These are phyloP conservation scores for Blumeriella jaapii DNA, from an alignment of 2,329 filamentous ascomycete species.

Conservation along the genomic window DNA sequence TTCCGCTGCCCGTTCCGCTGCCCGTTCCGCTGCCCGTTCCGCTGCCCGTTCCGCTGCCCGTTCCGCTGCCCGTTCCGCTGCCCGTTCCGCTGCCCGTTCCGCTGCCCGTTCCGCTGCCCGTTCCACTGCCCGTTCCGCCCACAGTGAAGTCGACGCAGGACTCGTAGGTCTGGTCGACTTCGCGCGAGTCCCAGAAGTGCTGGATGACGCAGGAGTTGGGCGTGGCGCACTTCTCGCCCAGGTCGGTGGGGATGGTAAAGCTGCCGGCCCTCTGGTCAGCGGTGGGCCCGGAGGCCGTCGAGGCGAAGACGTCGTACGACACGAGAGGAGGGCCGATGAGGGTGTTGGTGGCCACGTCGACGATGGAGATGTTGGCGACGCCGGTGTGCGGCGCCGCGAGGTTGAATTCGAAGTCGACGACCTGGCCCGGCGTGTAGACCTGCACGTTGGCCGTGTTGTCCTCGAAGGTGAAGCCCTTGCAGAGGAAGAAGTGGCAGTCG, in stretches of 20 bases:
- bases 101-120: too few species aligned
- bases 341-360: constrained; percentile 36
- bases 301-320: constrained; percentile 39
- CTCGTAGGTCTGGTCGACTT: constrained; percentile 44
- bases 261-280: constrained; percentile 37
- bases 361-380: constrained; percentile 41
- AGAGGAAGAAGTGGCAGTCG: constrained; percentile 34
- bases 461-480: constrained; percentile 35
- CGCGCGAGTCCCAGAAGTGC: constrained; percentile 40
- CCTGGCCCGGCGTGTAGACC: constrained; percentile 33
- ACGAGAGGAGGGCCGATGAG: constrained; percentile 38
- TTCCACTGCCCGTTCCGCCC: constrained; percentile 8
- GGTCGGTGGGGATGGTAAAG: constrained; percentile 40
- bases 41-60: too few species aligned
- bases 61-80: too few species aligned
- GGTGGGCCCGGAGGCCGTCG: constrained; percentile 31
- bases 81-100: too few species aligned
- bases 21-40: too few species aligned
- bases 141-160: constrained; percentile 40
- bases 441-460: constrained; percentile 35
- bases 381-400: constrained; percentile 41
- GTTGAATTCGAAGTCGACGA: constrained; percentile 31
- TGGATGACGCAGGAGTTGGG: constrained; percentile 33
- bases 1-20: too few species aligned
- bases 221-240: constrained; percentile 27